Evolutionary conservation across 1,284 basidiomycete species (phyloP).

Genomic region (Boletus semigastroideus): DNA sequence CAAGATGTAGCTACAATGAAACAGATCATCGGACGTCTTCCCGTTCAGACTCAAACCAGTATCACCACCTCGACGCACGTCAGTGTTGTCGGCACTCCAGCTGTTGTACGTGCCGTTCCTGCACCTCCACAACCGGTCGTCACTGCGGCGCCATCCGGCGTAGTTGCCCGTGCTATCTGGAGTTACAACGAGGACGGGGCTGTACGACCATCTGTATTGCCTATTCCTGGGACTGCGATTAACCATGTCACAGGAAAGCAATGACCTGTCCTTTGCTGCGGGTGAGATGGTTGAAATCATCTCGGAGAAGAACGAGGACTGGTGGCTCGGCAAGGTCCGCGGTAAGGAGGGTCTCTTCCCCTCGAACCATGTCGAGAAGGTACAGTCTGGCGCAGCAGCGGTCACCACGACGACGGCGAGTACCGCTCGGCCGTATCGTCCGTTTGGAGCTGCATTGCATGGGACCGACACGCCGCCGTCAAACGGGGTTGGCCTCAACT

Average conservation of each 20-base stretch:
- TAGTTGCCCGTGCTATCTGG: conserved; percentile 60
- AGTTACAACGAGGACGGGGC: conserved; percentile 59
- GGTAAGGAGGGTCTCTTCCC: conserved; percentile 67
- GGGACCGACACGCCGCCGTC: conserved; percentile 38
- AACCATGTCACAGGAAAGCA: conserved; percentile 45
- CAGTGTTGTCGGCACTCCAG: conserved; percentile 5
- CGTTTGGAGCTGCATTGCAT: conserved; percentile 43
- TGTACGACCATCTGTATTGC: conserved; percentile 34
- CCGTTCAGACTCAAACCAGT: conserved; percentile 21
- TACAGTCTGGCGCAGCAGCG: conserved; percentile 25
- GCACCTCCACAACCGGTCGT: conserved; percentile 19
- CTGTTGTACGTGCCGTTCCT: conserved; percentile 16
- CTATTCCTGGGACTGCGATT: neutral
- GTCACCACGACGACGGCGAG: conserved; percentile 1
- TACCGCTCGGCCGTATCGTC: conserved; percentile 32
- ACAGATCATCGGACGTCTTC: conserved; percentile 52
- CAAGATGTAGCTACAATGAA: conserved; percentile 46
- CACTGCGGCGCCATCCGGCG: conserved; percentile 23
- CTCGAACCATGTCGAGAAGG: conserved; percentile 58
- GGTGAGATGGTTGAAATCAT: conserved; percentile 39
- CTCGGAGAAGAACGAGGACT: conserved; percentile 39
- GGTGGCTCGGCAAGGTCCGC: conserved; percentile 43
- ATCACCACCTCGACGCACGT: conserved; percentile 15
- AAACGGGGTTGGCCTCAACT: conserved; percentile 32
- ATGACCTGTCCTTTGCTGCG: conserved; percentile 36